Evolutionary conservation across 129 eudicot genomes (phyloP), one percentile per base, ranked within the genome.

Genomic region (Flaveria robusta): DNA sequence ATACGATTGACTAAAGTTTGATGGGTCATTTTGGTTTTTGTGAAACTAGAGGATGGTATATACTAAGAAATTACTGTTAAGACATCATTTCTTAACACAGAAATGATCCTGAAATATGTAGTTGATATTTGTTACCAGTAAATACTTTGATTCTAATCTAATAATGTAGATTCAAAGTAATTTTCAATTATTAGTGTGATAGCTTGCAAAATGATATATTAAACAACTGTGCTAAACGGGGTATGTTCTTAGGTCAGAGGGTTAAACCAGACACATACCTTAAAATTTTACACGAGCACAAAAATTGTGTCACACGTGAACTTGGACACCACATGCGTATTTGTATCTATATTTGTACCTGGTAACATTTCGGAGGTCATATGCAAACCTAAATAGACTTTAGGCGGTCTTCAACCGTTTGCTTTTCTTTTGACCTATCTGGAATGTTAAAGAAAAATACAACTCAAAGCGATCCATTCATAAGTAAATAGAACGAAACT

Each of bases 1-100:
- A 74, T 59, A 18, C 23, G 1, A 55, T 69, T 19, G 8, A 58
- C 63, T 77, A 77, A 69, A 56, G 9, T 37, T 55, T 43, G 76
- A 59, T 26, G 50, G 63, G 70, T n/a, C 42, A 19, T 7, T 5
- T 27, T 62, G 68, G 68, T 62, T 62, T 56, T 62, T 27, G 68
- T 29, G 43, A 14, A 26, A 14, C 11, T 27, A 27, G 41, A 62
- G 22, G 43, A 14, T 27, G 11, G 43, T 62, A 29, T 27, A 62
- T 62, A 62, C 20, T 29, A 62, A 26, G 42, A 26, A 26, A 63
- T 14, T 20, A 26, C 16, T 15, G 68, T 29, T 27, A 63, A 29
- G 9, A 15, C 11, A 27, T 63, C 68, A 27, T 29, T 63, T 63
- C 68, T 29, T 63, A 63, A 63, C 68, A 15, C 45, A 63, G 22